Base-by-base conservation (phyloP, 2,329 filamentous ascomycete genomes). In the Tolypocladium album region DNA sequence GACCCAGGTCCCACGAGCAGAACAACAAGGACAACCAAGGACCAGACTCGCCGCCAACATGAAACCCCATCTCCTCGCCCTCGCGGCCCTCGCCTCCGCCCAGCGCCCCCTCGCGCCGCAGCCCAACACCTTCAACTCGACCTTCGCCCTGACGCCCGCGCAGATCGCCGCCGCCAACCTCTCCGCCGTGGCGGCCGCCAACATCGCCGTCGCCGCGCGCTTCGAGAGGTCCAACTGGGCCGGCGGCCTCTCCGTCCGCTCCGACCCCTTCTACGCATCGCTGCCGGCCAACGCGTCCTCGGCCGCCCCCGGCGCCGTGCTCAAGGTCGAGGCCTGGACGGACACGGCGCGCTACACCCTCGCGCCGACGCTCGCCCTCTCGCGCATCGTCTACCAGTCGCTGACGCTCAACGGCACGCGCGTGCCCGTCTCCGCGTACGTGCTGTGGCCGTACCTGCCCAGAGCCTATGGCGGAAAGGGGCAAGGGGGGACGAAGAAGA, bases 381-480 rank as follows among this genome's bases (percentile, higher is more conserved):
- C 78, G 1, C 75, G 79, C 17, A 74, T 83, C 62, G 62, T 80
- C 3, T 83, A 79, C 68, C 75, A 75, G 24, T 77, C 78, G 0
- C 72, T 69, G 24, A 74, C 72, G n/a, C 62, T 76, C 27, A 79
- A 81, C 60, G 76, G 77, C 3, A 75, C 74, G 0, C 61, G 71
- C 0, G 66, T 82, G 2, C 80, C 80, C 0, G 75, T 78, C 11
- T 80, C 79, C 1, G 80, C 74, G 2, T 81, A 74, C 65, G 68
- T 82, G 15, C 73, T 82, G 1, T 82, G 78, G 78, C 80, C 79
- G 0, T 82, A 65, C 38, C 55, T 57, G 11, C 55, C 60, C 36
- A 59, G 61, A 3, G 43, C 17, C 27, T 7, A 15, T 20, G n/a
- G 40, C 45, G 22, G 17, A 0, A 4, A 20, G 15, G 27, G 27